Evolutionary conservation across 106 monocot genomes (phyloP).

Genomic region (Acanthochlamys bracteata): DNA sequence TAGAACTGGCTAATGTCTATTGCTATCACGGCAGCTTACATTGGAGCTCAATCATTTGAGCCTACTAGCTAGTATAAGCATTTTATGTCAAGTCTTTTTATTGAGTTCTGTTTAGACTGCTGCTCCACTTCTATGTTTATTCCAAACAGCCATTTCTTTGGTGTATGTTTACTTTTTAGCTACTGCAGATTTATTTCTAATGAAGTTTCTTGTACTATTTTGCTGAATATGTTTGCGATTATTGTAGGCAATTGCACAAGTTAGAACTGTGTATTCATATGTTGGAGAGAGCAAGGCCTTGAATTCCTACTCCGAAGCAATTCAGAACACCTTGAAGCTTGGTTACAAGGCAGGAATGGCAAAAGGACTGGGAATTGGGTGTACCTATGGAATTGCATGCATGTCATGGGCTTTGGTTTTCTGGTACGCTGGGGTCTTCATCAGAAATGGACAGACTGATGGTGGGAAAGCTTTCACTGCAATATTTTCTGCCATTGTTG

Average conservation of each 20-base stretch:
- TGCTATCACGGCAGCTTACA: too few relatives aligned
- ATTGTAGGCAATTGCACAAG: conserved; percentile 82
- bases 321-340: conserved; percentile 82
- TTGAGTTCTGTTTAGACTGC: too few relatives aligned
- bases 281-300: conserved; percentile 77
- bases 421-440: conserved; percentile 98
- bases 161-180: neutral
- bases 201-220: neutral
- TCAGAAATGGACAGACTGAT: conserved; percentile 93
- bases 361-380: conserved; percentile 96
- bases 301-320: conserved; percentile 87
- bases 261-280: conserved; percentile 91
- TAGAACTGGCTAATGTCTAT: too few relatives aligned
- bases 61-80: too few relatives aligned
- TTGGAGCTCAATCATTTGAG: too few relatives aligned
- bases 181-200: neutral
- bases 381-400: conserved; percentile 94
- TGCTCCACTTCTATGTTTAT: too few relatives aligned
- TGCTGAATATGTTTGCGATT: neutral
- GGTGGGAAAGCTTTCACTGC: conserved; percentile 98
- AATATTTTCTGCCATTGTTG: conserved; percentile 98
- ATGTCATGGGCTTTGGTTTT: conserved; percentile 97
- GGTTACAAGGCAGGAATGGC: conserved; percentile 98
- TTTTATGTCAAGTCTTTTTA: too few relatives aligned
- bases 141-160: too few relatives aligned